These are phyloP conservation scores for Malassezia restricta DNA, from an alignment of 1,284 basidiomycete species.

Conservation along the genomic window DNA sequence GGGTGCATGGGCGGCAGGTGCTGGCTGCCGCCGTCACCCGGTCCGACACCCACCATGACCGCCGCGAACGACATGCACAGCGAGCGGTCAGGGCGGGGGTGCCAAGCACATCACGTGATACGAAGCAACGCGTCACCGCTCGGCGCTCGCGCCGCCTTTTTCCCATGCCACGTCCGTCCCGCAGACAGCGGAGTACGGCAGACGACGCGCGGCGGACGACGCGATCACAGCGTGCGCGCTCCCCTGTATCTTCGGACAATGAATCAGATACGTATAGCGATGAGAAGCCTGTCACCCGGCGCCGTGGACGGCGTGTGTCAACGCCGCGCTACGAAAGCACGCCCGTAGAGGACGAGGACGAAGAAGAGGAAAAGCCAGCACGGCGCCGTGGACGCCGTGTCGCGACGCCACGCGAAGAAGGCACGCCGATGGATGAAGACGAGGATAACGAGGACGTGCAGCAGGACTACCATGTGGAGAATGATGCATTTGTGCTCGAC, in stretches of 20 bases:
- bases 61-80: too few species aligned
- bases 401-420: too few species aligned
- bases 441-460: conserved; percentile 65
- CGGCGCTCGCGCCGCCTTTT: too few species aligned
- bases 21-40: background rate
- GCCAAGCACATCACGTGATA: too few species aligned
- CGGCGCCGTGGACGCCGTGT: background rate
- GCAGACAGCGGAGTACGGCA: too few species aligned
- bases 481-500: conserved; percentile 72
- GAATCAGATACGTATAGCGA: conserved; percentile 1
- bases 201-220: too few species aligned
- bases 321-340: conserved; percentile 4
- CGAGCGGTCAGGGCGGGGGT: too few species aligned
- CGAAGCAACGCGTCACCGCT: too few species aligned
- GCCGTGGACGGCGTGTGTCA: background rate
- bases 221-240: too few species aligned
- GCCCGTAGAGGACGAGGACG: conserved; percentile 1
- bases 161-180: too few species aligned
- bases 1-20: conserved; percentile 35
- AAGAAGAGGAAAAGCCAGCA: background rate
- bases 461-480: conserved; percentile 63
- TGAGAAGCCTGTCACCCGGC: conserved; percentile 4
- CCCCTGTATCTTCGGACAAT: background rate
- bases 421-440: conserved; percentile 15
- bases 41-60: background rate